Evolutionary conservation across 768 basidiomycete species (phyloP).

Genomic region (Serendipita vermifera): DNA sequence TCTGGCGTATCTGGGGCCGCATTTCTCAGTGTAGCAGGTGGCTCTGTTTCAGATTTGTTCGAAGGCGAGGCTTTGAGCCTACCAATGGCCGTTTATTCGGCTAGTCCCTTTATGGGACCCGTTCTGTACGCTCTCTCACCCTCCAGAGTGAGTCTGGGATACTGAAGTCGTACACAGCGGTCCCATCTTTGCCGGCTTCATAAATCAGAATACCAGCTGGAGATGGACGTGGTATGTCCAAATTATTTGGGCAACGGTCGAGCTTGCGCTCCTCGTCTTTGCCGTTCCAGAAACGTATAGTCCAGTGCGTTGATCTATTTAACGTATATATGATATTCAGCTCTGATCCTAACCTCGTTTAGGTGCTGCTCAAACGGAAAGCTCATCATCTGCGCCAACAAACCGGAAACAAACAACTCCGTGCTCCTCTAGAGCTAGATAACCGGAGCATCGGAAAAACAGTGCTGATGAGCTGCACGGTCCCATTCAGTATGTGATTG

Average conservation of each 20-base stretch:
- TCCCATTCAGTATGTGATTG: constrained; percentile 51
- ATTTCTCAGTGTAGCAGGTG: constrained; percentile 51
- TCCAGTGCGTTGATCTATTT: constrained; percentile 29
- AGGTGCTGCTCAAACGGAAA: constrained; percentile 39
- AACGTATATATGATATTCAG: neutral
- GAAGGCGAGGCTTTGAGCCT: constrained; percentile 25
- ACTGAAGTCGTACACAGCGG: constrained; percentile 8
- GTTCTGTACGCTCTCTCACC: constrained; percentile 31
- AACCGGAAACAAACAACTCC: constrained; percentile 41
- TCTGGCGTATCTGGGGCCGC: constrained; percentile 43
- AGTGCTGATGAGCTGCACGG: constrained; percentile 47
- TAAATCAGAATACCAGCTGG: constrained; percentile 57
- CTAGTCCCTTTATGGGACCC: constrained; percentile 45
- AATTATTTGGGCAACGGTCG: constrained; percentile 52
- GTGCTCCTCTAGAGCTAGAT: constrained; percentile 45
- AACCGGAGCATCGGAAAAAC: constrained; percentile 34
- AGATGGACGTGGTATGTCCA: constrained; percentile 67
- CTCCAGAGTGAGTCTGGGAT: neutral
- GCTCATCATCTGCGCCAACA: constrained; percentile 42
- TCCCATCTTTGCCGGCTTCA: constrained; percentile 35
- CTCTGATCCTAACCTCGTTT: too few relatives aligned
- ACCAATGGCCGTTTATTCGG: constrained; percentile 44
- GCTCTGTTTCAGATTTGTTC: constrained; percentile 47
- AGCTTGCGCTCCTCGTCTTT: constrained; percentile 38
- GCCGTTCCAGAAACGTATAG: constrained; percentile 64